Evolutionary conservation across 768 basidiomycete species (phyloP).

Genomic region (Royoungia palumana): DNA sequence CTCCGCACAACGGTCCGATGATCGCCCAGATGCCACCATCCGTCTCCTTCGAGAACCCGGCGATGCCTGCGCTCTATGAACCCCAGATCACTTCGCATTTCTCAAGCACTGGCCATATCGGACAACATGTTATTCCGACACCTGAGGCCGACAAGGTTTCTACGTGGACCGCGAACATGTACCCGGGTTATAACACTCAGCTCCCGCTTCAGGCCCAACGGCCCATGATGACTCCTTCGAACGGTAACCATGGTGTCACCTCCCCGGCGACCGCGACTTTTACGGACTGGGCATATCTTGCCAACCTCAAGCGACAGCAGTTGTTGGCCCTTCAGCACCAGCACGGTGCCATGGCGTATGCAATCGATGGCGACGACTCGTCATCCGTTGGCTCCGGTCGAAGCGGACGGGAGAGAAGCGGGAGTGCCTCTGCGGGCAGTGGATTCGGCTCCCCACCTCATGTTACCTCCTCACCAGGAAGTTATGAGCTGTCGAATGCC

Average conservation of each 20-base stretch:
- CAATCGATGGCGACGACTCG: slow-evolving; percentile 37
- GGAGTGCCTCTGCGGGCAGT: slow-evolving; percentile 35
- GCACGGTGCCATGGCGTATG: slow-evolving; percentile 19
- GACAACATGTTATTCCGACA: slow-evolving; percentile 17
- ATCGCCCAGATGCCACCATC: slow-evolving; percentile 43
- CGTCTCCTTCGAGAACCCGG: slow-evolving; percentile 53
- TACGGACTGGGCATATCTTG: slow-evolving; percentile 23
- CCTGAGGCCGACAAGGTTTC: slow-evolving; percentile 28
- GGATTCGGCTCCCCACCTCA: slow-evolving; percentile 32
- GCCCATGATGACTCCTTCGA: slow-evolving; percentile 42
- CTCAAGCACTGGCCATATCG: slow-evolving; percentile 15
- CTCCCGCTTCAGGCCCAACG: slow-evolving; percentile 33
- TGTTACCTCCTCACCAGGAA: slow-evolving; percentile 26
- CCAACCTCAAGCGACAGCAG: slow-evolving; percentile 28
- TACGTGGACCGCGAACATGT: slow-evolving; percentile 31
- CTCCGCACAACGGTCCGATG: slow-evolving; percentile 37
- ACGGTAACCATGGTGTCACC: slow-evolving; percentile 34
- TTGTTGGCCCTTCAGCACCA: slow-evolving; percentile 33
- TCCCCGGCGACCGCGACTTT: slow-evolving; percentile 11
- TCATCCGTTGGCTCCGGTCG: slow-evolving; percentile 38
- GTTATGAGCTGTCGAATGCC: slow-evolving; percentile 36
- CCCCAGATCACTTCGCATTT: slow-evolving; percentile 34
- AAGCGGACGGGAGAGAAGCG: slow-evolving; percentile 33
- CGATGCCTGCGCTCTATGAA: slow-evolving; percentile 44
- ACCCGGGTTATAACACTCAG: slow-evolving; percentile 24